A percentile compares a stretch with the other conserved stretches of the same genome.
Conservation (phyloP, 2,329 filamentous ascomycete genomes). For the Talaromyces sp. region DNA sequence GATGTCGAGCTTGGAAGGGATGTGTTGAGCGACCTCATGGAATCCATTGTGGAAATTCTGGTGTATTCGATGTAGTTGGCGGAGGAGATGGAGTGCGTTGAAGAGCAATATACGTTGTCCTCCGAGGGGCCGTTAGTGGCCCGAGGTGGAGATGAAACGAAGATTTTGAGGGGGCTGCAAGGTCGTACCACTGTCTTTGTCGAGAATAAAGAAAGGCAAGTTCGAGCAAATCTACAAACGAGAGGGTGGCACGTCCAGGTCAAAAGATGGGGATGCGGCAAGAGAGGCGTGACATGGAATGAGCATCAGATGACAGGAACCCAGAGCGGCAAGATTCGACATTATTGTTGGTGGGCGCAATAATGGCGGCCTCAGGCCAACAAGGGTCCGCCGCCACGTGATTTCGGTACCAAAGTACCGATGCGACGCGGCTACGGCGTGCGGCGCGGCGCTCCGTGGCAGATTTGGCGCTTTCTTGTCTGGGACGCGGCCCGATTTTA, state of each 20-base stretch:
- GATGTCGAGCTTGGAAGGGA: conserved; percentile 52
- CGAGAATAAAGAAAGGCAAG: neutral
- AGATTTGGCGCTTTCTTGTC: neutral
- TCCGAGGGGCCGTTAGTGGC: conserved; percentile 5
- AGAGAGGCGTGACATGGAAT: neutral
- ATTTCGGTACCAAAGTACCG: neutral
- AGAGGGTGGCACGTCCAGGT: neutral
- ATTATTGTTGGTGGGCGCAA: neutral
- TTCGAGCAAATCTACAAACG: neutral
- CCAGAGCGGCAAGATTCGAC: neutral
- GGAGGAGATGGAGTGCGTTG: neutral
- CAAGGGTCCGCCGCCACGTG: conserved; percentile 4
- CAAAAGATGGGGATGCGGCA: neutral
- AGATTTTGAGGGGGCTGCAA: neutral
- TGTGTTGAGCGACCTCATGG: conserved; percentile 58
- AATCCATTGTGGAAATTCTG: conserved; percentile 49
- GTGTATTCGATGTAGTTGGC: neutral
- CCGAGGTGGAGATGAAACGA: conserved; percentile 1
- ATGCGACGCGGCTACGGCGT: neutral
- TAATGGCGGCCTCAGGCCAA: neutral
- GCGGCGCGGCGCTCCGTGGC: neutral
- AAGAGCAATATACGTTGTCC: neutral
- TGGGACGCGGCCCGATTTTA: conserved; percentile 3
- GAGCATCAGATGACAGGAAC: neutral
- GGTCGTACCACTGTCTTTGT: neutral